Conservation (phyloP, 176 grass and related monocot genomes). For the Hordeum vulgare region DNA sequence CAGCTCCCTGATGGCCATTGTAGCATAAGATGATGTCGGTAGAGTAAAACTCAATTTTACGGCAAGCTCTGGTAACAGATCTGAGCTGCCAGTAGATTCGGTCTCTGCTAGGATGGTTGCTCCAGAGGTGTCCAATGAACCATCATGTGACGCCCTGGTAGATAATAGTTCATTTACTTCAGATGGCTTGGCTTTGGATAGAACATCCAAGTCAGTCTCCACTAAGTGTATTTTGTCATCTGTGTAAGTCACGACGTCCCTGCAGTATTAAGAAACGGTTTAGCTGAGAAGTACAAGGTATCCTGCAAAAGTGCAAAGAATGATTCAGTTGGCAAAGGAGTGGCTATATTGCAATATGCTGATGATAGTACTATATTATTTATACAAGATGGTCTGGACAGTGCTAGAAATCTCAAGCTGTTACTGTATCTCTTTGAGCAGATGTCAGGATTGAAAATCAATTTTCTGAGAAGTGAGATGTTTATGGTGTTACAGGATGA, state of each 20-base stretch:
- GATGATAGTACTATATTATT: not conserved
- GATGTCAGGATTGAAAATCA: not conserved
- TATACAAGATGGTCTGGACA: not conserved
- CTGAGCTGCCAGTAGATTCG: slow-evolving; percentile 30
- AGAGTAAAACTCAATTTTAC: slow-evolving; percentile 86
- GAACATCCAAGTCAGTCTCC: slow-evolving; percentile 71
- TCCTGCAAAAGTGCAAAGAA: not conserved
- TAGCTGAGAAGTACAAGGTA: slow-evolving; percentile 8
- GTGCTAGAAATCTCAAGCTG: not conserved
- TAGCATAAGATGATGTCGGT: slow-evolving; percentile 90
- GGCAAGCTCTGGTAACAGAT: slow-evolving; percentile 41
- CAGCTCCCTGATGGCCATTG: slow-evolving; percentile 93
- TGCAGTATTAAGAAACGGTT: slow-evolving; percentile 30
- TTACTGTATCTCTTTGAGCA: not conserved
- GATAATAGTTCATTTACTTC: slow-evolving; percentile 29
- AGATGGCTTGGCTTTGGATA: slow-evolving; percentile 26
- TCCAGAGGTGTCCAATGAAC: slow-evolving; percentile 18
- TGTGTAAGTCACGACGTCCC: slow-evolving; percentile 64
- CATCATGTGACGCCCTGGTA: slow-evolving; percentile 22
- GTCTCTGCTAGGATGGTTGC: not conserved
- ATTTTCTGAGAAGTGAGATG: not conserved
- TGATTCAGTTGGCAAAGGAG: not conserved
- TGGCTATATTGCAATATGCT: not conserved
- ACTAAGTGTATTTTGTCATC: slow-evolving; percentile 50
- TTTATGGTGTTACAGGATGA: not conserved